Conservation (phyloP, 73 alveolate species). For the Uronychia setigera region DNA sequence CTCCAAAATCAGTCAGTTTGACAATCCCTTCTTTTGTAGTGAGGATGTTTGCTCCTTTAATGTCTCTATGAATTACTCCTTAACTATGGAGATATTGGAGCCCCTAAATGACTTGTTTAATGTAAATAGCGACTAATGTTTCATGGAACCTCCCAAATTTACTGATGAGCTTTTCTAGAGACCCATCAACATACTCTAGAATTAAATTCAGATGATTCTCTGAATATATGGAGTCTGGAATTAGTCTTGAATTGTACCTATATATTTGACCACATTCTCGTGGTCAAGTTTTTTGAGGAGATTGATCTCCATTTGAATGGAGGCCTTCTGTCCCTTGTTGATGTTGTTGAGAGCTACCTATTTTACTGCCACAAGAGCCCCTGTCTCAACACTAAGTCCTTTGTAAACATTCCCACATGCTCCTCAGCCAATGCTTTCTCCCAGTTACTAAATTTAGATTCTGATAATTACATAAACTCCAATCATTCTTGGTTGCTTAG, state of each 20-base stretch:
- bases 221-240: constrained; percentile 88
- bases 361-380: too few relatives aligned
- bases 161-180: constrained; percentile 85
- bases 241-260: constrained; percentile 42
- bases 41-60: constrained; percentile 97
- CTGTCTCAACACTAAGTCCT: too few relatives aligned
- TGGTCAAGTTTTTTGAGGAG: constrained; percentile 77
- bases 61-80: constrained; percentile 97
- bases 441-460: too few relatives aligned
- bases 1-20: constrained; percentile 98
- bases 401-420: too few relatives aligned
- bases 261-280: constrained; percentile 95
- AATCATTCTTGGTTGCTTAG: too few relatives aligned
- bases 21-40: constrained; percentile 96
- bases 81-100: constrained; percentile 93
- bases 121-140: constrained; percentile 88
- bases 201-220: constrained; percentile 89
- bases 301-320: not conserved
- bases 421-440: too few relatives aligned
- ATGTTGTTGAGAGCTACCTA: not conserved
- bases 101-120: constrained; percentile 93
- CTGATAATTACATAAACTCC: too few relatives aligned
- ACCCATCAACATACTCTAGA: constrained; percentile 96
- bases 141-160: constrained; percentile 94
- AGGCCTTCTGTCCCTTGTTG: not conserved